Evolutionary conservation across 768 basidiomycete species (phyloP).

Genomic region (Tulasnella calospora): DNA sequence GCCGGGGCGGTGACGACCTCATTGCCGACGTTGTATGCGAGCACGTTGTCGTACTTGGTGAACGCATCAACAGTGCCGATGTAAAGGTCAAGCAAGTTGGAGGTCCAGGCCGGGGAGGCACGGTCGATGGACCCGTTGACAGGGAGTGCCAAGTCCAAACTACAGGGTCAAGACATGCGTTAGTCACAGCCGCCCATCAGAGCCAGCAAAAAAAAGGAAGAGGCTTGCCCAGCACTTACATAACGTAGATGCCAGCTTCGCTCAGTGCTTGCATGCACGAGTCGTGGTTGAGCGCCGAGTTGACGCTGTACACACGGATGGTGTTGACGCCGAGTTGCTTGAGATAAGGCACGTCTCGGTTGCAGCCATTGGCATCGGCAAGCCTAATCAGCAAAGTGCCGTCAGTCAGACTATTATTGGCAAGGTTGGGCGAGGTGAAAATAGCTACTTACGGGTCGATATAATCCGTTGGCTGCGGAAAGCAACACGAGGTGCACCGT

Average conservation of each 20-base stretch:
- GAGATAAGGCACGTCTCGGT: slow-evolving; percentile 74
- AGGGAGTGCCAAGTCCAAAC: slow-evolving; percentile 81
- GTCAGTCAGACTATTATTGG: neutral
- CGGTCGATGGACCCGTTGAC: slow-evolving; percentile 79
- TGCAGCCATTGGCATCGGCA: slow-evolving; percentile 58
- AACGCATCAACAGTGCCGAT: slow-evolving; percentile 72
- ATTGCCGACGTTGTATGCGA: slow-evolving; percentile 88
- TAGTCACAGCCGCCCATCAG: slow-evolving; percentile 14
- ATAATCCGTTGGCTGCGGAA: slow-evolving; percentile 59
- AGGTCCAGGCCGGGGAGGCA: slow-evolving; percentile 66
- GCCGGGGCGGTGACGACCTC: slow-evolving; percentile 57
- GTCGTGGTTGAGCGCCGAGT: slow-evolving; percentile 79
- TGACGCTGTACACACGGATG: slow-evolving; percentile 81
- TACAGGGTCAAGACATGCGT: slow-evolving; percentile 35
- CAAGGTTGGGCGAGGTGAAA: neutral
- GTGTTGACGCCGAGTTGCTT: slow-evolving; percentile 72
- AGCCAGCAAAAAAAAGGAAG: slow-evolving; percentile 6
- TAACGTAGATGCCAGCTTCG: slow-evolving; percentile 77
- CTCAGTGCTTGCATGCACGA: slow-evolving; percentile 75
- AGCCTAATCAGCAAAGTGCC: slow-evolving; percentile 36
- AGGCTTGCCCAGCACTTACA: slow-evolving; percentile 49
- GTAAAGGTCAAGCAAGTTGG: slow-evolving; percentile 74
- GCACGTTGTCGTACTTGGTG: slow-evolving; percentile 80
- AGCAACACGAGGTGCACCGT: slow-evolving; percentile 31
- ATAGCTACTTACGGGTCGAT: slow-evolving; percentile 51